Evolutionary conservation across 2,329 filamentous ascomycete genomes (phyloP), one percentile per base, ranked within the genome.

Genomic region (Aspergillus sp.): DNA sequence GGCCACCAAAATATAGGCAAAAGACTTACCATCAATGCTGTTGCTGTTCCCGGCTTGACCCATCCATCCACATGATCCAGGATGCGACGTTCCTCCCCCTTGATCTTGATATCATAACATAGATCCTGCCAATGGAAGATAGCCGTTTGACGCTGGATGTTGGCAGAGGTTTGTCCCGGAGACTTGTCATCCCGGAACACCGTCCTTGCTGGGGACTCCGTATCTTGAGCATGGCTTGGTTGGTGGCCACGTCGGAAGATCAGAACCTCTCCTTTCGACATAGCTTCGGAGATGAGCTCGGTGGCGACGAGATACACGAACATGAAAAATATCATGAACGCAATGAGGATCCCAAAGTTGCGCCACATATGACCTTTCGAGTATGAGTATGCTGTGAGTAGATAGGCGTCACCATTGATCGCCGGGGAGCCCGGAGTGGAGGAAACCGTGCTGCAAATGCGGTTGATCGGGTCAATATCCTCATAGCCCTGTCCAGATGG

Each of bases 191-290:
- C 35, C 3, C 35, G 35, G 10, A 8, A n/a, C 3, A 11, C 35
- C 6, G 35, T 38, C 35, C 16, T 8, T 38, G 14, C 14, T 38
- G 16, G 35, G 4, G 14, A n/a, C 54, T 71, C 68, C 5, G 61
- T 56, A 33, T 72, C 67, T 51, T 68, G 65, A 8, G 57, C 49
- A 8, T 36, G 32, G 45, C 64, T 65, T 19, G 83, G 79, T 66
- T 81, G 79, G 66, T 87, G 76, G n/a, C 86, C 85, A 47, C 85
- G 82, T 51, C 84, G 85, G 76, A 90, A 90, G 30, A 90, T 79
- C 3, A 90, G 75, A 17, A 90, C 84, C 63, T 90, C 88, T 48
- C 87, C 87, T 77, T 88, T 90, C 30, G 85, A 88, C 67, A 86
- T 87, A 70, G 84, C 82, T 11, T 86, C 84, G 2, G 76, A 73